These are phyloP conservation scores for Pichia membranifaciens DNA, from an alignment of 805 yeast species.

Conservation along the genomic window DNA sequence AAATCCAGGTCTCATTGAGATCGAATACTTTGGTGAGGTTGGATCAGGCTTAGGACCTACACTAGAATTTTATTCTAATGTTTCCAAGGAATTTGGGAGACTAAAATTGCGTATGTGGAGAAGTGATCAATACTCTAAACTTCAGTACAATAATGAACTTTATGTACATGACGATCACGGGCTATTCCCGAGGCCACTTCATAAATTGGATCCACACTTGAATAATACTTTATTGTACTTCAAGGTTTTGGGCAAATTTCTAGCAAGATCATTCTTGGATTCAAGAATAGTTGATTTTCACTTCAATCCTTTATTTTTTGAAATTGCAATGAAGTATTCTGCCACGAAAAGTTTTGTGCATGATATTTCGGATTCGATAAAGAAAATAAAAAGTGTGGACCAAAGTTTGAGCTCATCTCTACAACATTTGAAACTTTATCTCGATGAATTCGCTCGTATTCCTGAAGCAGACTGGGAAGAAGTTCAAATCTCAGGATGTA, in stretches of 20 bases:
- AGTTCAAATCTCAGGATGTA: slow-evolving; percentile 24
- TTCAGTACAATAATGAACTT: slow-evolving; percentile 14
- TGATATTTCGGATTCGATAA: slow-evolving; percentile 22
- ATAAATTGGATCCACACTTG: slow-evolving; percentile 30
- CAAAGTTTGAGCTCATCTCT: slow-evolving; percentile 53
- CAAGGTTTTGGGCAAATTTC: slow-evolving; percentile 67
- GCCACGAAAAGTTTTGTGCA: slow-evolving; percentile 5
- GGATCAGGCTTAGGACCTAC: slow-evolving; percentile 99
- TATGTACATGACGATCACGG: slow-evolving; percentile 45
- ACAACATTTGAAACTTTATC: slow-evolving; percentile 40
- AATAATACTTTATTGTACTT: slow-evolving; percentile 47
- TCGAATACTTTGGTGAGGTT: slow-evolving; percentile 83
- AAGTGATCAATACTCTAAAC: slow-evolving; percentile 18
- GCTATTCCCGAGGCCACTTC: slow-evolving; percentile 67
- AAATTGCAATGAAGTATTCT: slow-evolving; percentile 37
- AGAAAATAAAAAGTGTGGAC: slow-evolving; percentile 49
- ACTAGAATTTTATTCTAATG: slow-evolving; percentile 79
- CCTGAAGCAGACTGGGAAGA: slow-evolving; percentile 10
- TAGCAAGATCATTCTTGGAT: slow-evolving; percentile 83
- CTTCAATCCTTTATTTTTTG: slow-evolving; percentile 67
- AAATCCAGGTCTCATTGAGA: slow-evolving; percentile 75
- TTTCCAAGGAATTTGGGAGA: slow-evolving; percentile 67
- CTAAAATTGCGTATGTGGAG: slow-evolving; percentile 68
- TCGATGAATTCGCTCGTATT: slow-evolving; percentile 19
- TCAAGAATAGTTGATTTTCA: slow-evolving; percentile 81